Base-by-base conservation (phyloP, 768 basidiomycete genomes). In the Sarcomyxa edulis region DNA sequence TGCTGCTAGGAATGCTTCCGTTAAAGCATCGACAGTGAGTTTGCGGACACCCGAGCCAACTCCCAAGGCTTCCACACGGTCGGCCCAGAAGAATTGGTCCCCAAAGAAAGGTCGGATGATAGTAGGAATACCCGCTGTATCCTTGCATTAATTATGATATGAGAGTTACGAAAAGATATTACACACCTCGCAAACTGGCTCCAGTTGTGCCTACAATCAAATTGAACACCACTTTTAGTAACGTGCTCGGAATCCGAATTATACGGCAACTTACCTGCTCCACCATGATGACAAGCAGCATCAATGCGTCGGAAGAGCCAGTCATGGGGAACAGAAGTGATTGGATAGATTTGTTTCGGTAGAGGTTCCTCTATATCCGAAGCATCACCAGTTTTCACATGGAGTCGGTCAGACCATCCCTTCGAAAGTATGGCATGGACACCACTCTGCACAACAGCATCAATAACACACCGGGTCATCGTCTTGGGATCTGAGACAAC, bases 51-150 rank as follows among this genome's bases (percentile, higher is more conserved):
- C 79, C 21, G 81, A 72, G 31, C 95, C 96, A 34, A 98, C 79
- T 25, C 94, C 94, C 28, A 99, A 72, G 2, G 93, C 91, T 59
- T 96, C 92, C n/a, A 97, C 91, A 20, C 95, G 84, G 59, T 99
- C 91, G 3, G 91, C 90, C 92, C 92, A 98, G 64, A 97, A 95
- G 58, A 85, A 90, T 52, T 97, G 94, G 58, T 97, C 94, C 2
- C 96, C 95, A 51, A 98, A 99, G 74, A 98, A 99, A 0, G 96
- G 95, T 46, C 82, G 83, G 56, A 98, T 91, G 51, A 99, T 86
- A 1, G 94, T 98, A 1, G 96, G 95, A 37, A 92, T 86, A 6
- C 91, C 92, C 43, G 90, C 90, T 88, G 50, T 6, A 46, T 40
- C n/a, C n/a, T n/a, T n/a, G n/a, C n/a, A n/a, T n/a, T n/a, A 32